Evolutionary conservation across 345 rosid genomes (phyloP), one percentile per base, ranked within the genome.

Genomic region (Boechera stricta): DNA sequence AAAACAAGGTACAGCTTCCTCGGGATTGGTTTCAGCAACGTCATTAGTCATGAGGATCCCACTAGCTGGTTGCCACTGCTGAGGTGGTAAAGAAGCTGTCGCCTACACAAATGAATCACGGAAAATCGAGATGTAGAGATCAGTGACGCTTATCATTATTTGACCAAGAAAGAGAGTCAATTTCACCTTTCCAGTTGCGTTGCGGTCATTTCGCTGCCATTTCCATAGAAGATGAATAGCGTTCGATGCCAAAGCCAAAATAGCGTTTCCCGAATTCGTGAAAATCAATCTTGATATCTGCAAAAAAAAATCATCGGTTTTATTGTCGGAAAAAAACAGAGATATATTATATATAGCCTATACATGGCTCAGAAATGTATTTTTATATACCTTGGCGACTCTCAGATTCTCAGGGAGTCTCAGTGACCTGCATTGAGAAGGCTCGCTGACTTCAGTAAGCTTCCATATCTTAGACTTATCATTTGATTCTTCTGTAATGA

Each of bases 251-350:
- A 94, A 84, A 60, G 98, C 98, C 85, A 94, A 85, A 74, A 94
- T 87, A 63, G 97, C 97, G 76, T 80, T 85, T 53, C 98, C 98
- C 33, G 97, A 92, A 84, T 94, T 94, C 48, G 98, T 94, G 81
- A 90, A 94, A 72, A 92, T 94, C 74, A 94, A 82, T 87, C 97
- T 90, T 76, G 98, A 92, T 84, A 94, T 92, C 98, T 94, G 93
- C 71, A 77, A 70, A 62, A n/a, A n/a, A 26, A 33, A 38, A 59
- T 44, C 69, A 24, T 12, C 32, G 6, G 52, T 72, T 54, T 28
- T 48, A 74, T 52, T 12, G 7, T 60, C 48, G 66, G 31, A 10
- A 55, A 62, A 11, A 21, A 6, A 29, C 21, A 35, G 1, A 16
- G 1, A 2, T 51, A 38, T 8, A 5, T 26, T 26, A 26, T 8